A percentile compares a stretch with the other conserved stretches of the same genome.
These are phyloP conservation scores for Boeremia lycopersici DNA, from an alignment of 2,329 filamentous ascomycete genomes.

Conservation along the genomic window DNA sequence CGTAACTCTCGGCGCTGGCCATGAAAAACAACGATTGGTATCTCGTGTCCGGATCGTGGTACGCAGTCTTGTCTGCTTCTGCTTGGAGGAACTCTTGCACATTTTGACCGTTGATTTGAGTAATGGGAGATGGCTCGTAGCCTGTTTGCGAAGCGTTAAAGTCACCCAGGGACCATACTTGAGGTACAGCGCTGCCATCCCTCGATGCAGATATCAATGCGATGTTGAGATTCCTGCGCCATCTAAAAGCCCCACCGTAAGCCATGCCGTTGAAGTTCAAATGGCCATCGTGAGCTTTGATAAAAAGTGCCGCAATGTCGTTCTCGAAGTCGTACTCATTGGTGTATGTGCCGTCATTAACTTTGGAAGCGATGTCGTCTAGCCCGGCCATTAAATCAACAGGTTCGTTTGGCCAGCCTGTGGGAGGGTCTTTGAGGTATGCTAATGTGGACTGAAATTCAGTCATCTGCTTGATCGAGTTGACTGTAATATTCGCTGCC, in stretches of 20 bases:
- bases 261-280: constrained; percentile 46
- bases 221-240: constrained; percentile 37
- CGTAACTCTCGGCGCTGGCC: constrained; percentile 38
- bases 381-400: constrained; percentile 48
- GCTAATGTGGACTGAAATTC: constrained; percentile 50
- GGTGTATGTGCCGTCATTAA: constrained; percentile 39
- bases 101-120: constrained; percentile 46
- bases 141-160: constrained; percentile 33
- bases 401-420: constrained; percentile 45
- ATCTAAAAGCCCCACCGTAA: constrained; percentile 45
- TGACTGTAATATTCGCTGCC: constrained; percentile 36
- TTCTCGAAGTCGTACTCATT: constrained; percentile 52
- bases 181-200: constrained; percentile 37
- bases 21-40: constrained; percentile 50
- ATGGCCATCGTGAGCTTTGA: constrained; percentile 45
- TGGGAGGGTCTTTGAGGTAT: constrained; percentile 49
- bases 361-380: constrained; percentile 42
- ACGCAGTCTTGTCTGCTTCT: constrained; percentile 35
- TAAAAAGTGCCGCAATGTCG: constrained; percentile 41
- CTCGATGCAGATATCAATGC: constrained; percentile 40
- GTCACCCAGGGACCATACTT: constrained; percentile 41
- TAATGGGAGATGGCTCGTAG: constrained; percentile 44
- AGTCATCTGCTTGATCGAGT: constrained; percentile 42
- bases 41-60: constrained; percentile 50
- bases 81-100: constrained; percentile 43